Evolutionary conservation across 2,329 filamentous ascomycete species (phyloP).

Genomic region (Amesomyces nigricolor): DNA sequence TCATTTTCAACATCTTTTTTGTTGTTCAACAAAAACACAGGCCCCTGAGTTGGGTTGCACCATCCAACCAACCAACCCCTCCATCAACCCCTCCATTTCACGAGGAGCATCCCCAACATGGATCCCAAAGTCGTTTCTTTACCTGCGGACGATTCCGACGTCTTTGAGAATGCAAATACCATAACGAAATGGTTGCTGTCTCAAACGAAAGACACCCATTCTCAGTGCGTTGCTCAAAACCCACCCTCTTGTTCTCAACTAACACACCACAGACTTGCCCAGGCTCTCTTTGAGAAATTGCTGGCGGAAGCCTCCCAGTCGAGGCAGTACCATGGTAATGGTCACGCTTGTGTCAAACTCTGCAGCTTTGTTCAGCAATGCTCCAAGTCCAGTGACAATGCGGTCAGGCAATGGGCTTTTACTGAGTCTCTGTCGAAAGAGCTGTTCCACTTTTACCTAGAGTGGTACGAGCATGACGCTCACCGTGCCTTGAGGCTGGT

Average conservation of each 20-base stretch:
- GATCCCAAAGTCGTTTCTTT: slow-evolving; percentile 6
- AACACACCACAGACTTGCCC: slow-evolving; percentile 29
- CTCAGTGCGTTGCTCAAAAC: slow-evolving; percentile 10
- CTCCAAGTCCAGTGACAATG: slow-evolving; percentile 42
- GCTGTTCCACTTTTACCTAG: slow-evolving; percentile 58
- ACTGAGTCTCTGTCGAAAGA: slow-evolving; percentile 41
- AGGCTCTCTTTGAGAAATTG: slow-evolving; percentile 43
- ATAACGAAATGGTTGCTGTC: slow-evolving; percentile 25
- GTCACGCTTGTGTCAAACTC: slow-evolving; percentile 53
- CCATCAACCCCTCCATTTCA: slow-evolving; percentile 3
- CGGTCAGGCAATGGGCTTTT: slow-evolving; percentile 47
- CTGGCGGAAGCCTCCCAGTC: slow-evolving; percentile 47
- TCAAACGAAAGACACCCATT: slow-evolving; percentile 15
- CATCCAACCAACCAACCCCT: background rate
- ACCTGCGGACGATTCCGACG: slow-evolving; percentile 9
- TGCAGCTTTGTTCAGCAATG: slow-evolving; percentile 59
- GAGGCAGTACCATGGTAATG: slow-evolving; percentile 42
- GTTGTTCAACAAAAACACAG: background rate
- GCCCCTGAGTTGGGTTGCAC: background rate
- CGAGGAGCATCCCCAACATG: slow-evolving; percentile 9
- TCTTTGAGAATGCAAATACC: slow-evolving; percentile 28
- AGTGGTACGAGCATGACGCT: slow-evolving; percentile 62
- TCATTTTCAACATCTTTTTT: background rate
- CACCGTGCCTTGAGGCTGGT: slow-evolving; percentile 59
- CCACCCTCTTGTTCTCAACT: background rate